phyloP scores from a whole-genome alignment of 1,284 basidiomycete genomes.

The Melampsora larici-populina region DNA sequence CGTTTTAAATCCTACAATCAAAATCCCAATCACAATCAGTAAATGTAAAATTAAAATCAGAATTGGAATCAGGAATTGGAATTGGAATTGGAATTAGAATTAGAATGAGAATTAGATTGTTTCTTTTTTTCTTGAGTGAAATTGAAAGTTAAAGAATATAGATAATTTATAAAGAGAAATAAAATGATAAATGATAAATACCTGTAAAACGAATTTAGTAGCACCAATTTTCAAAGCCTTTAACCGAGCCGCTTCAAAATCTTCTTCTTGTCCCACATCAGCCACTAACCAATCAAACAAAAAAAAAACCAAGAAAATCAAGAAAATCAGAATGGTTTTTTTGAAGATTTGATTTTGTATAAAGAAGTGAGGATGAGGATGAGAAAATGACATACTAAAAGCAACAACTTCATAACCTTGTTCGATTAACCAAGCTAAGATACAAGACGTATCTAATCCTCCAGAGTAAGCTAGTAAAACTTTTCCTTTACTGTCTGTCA shows the following conservation, averaged over 20 bases:
- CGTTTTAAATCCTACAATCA: constrained; percentile 90
- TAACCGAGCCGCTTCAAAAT: constrained; percentile 85
- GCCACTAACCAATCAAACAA: constrained; percentile 62
- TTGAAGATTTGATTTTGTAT: no score
- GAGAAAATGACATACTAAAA: constrained; percentile 64
- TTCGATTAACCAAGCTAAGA: constrained; percentile 95
- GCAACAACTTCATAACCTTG: constrained; percentile 95
- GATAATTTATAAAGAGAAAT: not conserved
- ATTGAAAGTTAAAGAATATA: not conserved
- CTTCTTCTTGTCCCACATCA: constrained; percentile 98
- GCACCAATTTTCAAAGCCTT: constrained; percentile 93
- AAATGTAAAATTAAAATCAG: no score
- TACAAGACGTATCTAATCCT: constrained; percentile 94
- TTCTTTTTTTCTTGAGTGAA: no score
- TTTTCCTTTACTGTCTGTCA: constrained; percentile 64
- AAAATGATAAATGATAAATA: not conserved
- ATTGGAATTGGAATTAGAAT: no score
- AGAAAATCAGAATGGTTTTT: constrained; percentile 19
- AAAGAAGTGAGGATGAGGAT: no score
- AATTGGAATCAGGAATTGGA: not conserved
- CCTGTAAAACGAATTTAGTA: constrained; percentile 60
- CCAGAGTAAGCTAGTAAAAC: constrained; percentile 96
- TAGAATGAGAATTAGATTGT: no score
- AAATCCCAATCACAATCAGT: not conserved
- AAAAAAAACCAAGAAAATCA: no score